Conservation (phyloP, 495 filamentous ascomycete genomes). For the Aspergillus panamensis region DNA sequence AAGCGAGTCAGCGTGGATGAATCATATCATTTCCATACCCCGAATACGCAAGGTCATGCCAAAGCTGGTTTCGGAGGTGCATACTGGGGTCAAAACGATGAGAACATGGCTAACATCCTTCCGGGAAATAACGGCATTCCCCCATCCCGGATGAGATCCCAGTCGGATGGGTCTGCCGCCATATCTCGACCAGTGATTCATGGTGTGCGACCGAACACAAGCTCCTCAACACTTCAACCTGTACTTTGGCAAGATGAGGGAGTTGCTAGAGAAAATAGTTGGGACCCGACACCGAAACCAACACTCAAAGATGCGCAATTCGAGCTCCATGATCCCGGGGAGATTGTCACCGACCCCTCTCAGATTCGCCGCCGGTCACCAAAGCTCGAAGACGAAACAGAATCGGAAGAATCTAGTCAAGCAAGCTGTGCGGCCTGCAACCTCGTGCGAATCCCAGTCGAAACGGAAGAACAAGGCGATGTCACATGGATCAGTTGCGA, state of each 20-base stretch:
- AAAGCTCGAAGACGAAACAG: conserved; percentile 32
- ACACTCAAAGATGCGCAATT: conserved; percentile 8
- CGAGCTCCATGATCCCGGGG: conserved; percentile 5
- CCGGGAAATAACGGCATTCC: conserved; percentile 21
- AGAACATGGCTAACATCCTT: conserved; percentile 16
- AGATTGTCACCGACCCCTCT: neutral
- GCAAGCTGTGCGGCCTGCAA: conserved; percentile 52
- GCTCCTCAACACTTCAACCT: conserved; percentile 37
- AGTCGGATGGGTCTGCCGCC: conserved; percentile 45
- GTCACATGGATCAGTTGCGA: conserved; percentile 73
- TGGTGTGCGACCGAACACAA: conserved; percentile 41
- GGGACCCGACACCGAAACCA: conserved; percentile 15
- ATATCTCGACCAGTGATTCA: conserved; percentile 39
- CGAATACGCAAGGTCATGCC: conserved; percentile 25
- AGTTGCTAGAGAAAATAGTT: conserved; percentile 22
- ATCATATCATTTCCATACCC: conserved; percentile 26
- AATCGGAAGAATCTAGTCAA: conserved; percentile 29
- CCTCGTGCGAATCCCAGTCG: conserved; percentile 44
- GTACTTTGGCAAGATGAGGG: conserved; percentile 39
- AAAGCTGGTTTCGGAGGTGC: conserved; percentile 24
- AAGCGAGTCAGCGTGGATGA: conserved; percentile 43
- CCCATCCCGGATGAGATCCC: conserved; percentile 42
- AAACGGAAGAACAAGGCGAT: conserved; percentile 46
- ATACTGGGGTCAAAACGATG: conserved; percentile 16
- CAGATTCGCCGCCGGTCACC: conserved; percentile 17